Base-by-base conservation (phyloP, 257 asterid genomes). In the Euphrasia confusa region DNA sequence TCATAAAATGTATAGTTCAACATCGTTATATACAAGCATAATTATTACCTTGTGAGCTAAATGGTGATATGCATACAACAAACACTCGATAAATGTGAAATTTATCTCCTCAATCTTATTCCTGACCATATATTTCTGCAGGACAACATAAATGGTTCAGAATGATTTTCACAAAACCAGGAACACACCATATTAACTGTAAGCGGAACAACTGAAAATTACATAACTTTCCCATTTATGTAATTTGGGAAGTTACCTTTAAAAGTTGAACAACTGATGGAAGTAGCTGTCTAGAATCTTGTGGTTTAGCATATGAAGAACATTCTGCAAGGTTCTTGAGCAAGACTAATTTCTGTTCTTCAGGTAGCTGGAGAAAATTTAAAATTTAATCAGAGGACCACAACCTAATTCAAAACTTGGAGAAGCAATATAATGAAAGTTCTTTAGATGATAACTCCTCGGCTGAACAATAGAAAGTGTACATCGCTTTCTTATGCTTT, bases 301-400 rank as follows among this genome's bases (percentile, higher is more conserved):
- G 97, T 37, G 99, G 84, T 64, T 71, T 83, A 63, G 89, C 96
- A 84, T 80, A 89, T 44, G 60, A 69, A 27, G 99, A 92, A 74
- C 89, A 86, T 65, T 89, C 99, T 7, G 99, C 93, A 63, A 92
- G 78, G 70, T 66, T 84, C 89, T 84, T 89, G 61, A 92, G 93
- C 79, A 92, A 77, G 74, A 81, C 97, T 62, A 86, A 40, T 72
- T 79, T 92, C 56, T 80, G 72, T 48, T 81, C 86, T 61, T 89
- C 97, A n/a, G 95, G 83, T 66, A 92, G 89, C 99, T 92, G 93
- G 58, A 67, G 45, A 37, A 47, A 67, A 54, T 10, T 26, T 65
- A 17, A 45, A 59, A 44, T 7, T 42, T 35, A 58, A 71, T 50
- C 35, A 68, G 69, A 72, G 6, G 59, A 62, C 39, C 69, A 59